Evolutionary conservation across 2,329 filamentous ascomycete genomes (phyloP), one percentile per base, ranked within the genome.

Genomic region (Aspergillus sp.): DNA sequence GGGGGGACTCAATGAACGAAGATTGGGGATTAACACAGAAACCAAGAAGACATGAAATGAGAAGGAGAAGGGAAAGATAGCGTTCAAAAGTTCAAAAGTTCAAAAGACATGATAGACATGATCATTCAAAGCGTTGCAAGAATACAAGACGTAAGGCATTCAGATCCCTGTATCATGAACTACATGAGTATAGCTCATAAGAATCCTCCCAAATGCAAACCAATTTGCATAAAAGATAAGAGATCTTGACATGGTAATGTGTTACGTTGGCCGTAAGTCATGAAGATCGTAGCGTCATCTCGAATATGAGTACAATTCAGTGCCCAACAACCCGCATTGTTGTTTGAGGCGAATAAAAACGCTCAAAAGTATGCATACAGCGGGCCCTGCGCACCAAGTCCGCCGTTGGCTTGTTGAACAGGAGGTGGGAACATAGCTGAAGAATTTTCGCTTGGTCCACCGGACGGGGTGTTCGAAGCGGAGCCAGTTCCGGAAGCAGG

Each of bases 241-340:
- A 65, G 59, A 63, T 65, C 63, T 67, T 67, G 66, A 49, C 54
- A 60, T 69, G 62, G 63, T 67, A 63, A 55, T 52, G 46, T 63
- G 60, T 65, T 59, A 61, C 58, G 57, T 57, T 66, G 64, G 67
- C 67, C 67, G 65, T 69, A 65, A 69, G 52, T 69, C 67, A 64
- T 69, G 52, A 71, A 67, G 66, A 70, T 76, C 74, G 71, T 76
- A 61, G 66, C 70, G 69, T 76, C 73, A 65, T 75, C 59, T 69
- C 67, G 47, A 69, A 63, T 77, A 76, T 73, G 72, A 67, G 69
- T 77, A 77, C 74, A 76, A 57, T 65, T 69, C 66, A 63, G 56
- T 64, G 60, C 57, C 60, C 62, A 66, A 56, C 56, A 65, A 65
- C 63, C 59, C 58, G 63, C 60, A 64, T 60, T 55, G 10, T 53